These are phyloP conservation scores for Smittium culicis DNA, from an alignment of 371 early-diverging fungal species.

Conservation along the genomic window DNA sequence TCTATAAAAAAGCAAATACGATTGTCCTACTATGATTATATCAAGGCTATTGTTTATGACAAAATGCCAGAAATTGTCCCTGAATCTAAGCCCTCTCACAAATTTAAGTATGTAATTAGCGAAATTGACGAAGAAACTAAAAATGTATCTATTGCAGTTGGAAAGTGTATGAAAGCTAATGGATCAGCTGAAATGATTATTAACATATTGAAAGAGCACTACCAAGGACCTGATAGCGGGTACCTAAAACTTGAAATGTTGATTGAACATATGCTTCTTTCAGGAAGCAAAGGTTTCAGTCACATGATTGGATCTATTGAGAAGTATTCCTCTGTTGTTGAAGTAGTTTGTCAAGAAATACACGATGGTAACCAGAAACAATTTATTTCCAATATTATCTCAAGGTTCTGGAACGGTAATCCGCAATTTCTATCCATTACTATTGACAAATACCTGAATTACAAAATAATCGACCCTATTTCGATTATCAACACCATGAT, in stretches of 20 bases:
- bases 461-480: slow-evolving; percentile 73
- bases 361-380: slow-evolving; percentile 15
- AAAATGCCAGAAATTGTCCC: slow-evolving; percentile 32
- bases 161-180: slow-evolving; percentile 44
- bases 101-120: slow-evolving; percentile 48
- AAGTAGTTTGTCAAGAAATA: background rate
- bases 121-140: slow-evolving; percentile 33
- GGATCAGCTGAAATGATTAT: slow-evolving; percentile 47
- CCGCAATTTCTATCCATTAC: slow-evolving; percentile 72
- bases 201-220: slow-evolving; percentile 36
- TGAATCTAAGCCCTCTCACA: slow-evolving; percentile 43
- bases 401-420: slow-evolving; percentile 68
- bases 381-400: slow-evolving; percentile 59
- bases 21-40: background rate
- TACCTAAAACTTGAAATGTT: slow-evolving; percentile 50
- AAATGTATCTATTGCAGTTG: slow-evolving; percentile 41
- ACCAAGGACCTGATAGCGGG: slow-evolving; percentile 32
- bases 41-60: slow-evolving; percentile 9
- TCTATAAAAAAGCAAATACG: background rate
- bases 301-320: slow-evolving; percentile 84
- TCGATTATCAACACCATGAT: slow-evolving; percentile 68
- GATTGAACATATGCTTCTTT: slow-evolving; percentile 60
- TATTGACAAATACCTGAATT: slow-evolving; percentile 80
- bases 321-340: slow-evolving; percentile 34
- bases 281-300: slow-evolving; percentile 84